phyloP scores from a whole-genome alignment of 345 rosid species.

The Euphorbia tirucalli region DNA sequence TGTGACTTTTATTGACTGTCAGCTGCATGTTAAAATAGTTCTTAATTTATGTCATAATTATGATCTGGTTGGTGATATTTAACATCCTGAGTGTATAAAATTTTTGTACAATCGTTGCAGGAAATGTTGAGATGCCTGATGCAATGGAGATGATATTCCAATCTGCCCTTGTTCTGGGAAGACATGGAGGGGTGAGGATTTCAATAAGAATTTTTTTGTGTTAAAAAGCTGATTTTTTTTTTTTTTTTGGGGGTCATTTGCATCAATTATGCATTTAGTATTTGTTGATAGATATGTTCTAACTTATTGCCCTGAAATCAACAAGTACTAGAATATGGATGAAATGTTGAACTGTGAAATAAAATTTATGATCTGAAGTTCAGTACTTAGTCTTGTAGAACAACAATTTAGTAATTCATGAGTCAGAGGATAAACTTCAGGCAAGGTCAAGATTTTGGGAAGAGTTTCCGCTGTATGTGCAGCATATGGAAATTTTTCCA shows the following conservation, averaged over 20 bases:
- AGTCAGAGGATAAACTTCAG: constrained; percentile 3
- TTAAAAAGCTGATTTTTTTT: not conserved
- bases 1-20: not conserved
- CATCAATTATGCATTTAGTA: not conserved
- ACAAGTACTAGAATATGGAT: not conserved
- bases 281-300: not conserved
- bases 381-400: constrained; percentile 1
- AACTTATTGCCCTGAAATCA: not conserved
- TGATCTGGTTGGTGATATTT: not conserved
- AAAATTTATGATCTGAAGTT: not conserved
- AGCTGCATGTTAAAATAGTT: not conserved
- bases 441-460: not conserved
- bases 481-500: not conserved
- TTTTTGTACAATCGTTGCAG: constrained; percentile 40
- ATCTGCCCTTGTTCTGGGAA: constrained; percentile 82
- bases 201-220: constrained; percentile 2
- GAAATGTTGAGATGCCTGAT: constrained; percentile 79
- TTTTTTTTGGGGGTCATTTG: not conserved
- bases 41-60: not conserved
- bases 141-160: constrained; percentile 94
- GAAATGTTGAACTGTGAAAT: not conserved
- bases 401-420: not conserved
- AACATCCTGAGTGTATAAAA: not conserved
- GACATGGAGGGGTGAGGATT: constrained; percentile 71
- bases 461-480: too few species aligned